phyloP scores from a whole-genome alignment of 768 basidiomycete genomes.

The Psilocybe cubensis region DNA sequence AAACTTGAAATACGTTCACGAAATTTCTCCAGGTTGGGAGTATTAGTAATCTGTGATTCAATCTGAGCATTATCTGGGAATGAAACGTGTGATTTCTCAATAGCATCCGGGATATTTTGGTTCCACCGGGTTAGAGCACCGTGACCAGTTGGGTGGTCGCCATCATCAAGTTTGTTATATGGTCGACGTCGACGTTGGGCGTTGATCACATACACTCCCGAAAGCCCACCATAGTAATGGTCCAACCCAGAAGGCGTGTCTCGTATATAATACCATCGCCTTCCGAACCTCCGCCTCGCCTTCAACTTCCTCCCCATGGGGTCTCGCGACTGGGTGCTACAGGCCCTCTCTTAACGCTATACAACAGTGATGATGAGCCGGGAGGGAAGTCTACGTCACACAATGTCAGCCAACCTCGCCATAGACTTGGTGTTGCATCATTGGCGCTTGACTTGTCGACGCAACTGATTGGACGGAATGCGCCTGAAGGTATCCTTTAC shows the following conservation, averaged over 20 bases:
- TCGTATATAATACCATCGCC: conserved; percentile 90
- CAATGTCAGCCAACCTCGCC: conserved; percentile 62
- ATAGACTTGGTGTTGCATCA: conserved; percentile 84
- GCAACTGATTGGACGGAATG: conserved; percentile 59
- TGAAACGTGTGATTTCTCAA: too few species aligned
- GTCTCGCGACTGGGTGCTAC: conserved; percentile 67
- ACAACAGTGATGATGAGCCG: conserved; percentile 19
- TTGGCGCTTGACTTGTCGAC: conserved; percentile 90
- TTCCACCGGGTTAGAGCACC: too few species aligned
- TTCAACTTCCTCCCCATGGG: conserved; percentile 72
- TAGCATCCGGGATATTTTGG: too few species aligned
- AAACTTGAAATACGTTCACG: too few species aligned
- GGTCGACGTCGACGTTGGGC: not conserved
- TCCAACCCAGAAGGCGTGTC: conserved; percentile 65
- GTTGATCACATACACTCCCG: not conserved
- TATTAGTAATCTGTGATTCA: too few species aligned
- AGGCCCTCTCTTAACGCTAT: conserved; percentile 64
- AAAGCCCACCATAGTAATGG: conserved; percentile 24
- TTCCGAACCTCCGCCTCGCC: conserved; percentile 57
- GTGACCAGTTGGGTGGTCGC: too few species aligned
- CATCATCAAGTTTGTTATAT: not conserved
- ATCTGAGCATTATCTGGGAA: too few species aligned
- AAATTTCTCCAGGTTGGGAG: too few species aligned
- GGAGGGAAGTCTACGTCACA: conserved; percentile 17
- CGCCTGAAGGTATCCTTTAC: conserved; percentile 88